Base-by-base conservation (phyloP, 1,284 basidiomycete species). In the Ustilago trichophora region DNA sequence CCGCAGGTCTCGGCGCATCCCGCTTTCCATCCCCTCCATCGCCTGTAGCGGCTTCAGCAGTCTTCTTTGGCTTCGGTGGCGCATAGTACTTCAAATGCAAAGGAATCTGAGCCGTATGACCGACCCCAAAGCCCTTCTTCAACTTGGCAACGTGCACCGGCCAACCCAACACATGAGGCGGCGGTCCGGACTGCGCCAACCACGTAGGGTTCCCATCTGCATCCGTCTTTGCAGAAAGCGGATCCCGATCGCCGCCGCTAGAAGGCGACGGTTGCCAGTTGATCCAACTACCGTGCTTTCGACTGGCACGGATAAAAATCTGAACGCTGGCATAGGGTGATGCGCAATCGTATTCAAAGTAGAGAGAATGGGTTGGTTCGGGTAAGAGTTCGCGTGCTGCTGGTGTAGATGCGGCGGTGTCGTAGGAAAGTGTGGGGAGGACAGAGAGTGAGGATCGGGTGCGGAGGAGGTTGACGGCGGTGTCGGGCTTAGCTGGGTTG, bases 301-400 rank as follows among this genome's bases (percentile, higher is more conserved):
- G 63, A 37, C 57, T 64, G 12, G 76, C 76, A 32, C 76, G 69
- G 18, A 78, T 43, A 32, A 76, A 78, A 42, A 78, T 67, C 58
- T 78, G 74, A 10, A 76, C 56, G 19, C 58, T 69, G 13, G 75
- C 75, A 12, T 43, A 57, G 4, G 76, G 75, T 12, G 76, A 58
- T 1, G 74, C 72, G 53, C 74, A 76, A 41, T 78, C 76, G 63
- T 76, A 76, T 25, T 76, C 76, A 31, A 78, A 78, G 41, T 67
- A 67, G 9, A 78, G 59, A 31, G 59, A 55, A 44, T 78, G 76
- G 8, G 74, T 76, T 10, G 75, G 38, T 11, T 58, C 47, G 4
- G 74, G 63, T 25, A 72, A 32, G 3, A 42, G 16, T 13, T 32
- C 27, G 16, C 32, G 37, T 10, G 25, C 34, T n/a, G 51, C 38